A percentile compares a stretch with the other conserved stretches of the same genome.
phyloP scores from a whole-genome alignment of 495 filamentous ascomycete species.

The Neurospora africana region DNA sequence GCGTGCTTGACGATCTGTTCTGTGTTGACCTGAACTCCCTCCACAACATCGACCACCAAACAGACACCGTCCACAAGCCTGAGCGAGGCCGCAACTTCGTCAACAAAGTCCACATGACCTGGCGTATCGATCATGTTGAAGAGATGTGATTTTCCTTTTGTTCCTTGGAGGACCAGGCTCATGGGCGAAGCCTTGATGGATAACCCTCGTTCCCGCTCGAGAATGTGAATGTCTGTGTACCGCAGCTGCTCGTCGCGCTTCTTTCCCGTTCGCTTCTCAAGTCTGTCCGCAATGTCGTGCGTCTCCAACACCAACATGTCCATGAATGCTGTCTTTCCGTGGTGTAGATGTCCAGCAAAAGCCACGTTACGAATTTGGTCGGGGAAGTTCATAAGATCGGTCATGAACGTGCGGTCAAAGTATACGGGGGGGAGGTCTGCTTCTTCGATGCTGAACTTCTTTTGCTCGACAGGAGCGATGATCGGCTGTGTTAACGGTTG shows the following conservation, averaged over 20 bases:
- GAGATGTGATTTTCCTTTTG: constrained; percentile 89
- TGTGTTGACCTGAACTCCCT: constrained; percentile 92
- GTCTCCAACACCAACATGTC: constrained; percentile 96
- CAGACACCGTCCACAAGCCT: constrained; percentile 87
- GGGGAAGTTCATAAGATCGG: constrained; percentile 91
- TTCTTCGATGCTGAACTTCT: constrained; percentile 93
- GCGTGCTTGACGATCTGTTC: constrained; percentile 96
- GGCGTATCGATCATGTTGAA: constrained; percentile 94
- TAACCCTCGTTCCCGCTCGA: constrained; percentile 84
- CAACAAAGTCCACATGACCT: constrained; percentile 95
- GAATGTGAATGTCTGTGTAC: constrained; percentile 83
- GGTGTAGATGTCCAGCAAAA: constrained; percentile 84
- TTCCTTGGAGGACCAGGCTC: constrained; percentile 80
- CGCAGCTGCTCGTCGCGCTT: constrained; percentile 82
- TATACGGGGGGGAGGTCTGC: constrained; percentile 77
- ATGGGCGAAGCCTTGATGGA: constrained; percentile 92
- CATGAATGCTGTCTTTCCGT: constrained; percentile 97
- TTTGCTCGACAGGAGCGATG: constrained; percentile 82
- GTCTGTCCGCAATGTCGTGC: constrained; percentile 67
- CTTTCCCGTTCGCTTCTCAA: constrained; percentile 70
- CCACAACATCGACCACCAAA: constrained; percentile 92
- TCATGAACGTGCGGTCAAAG: constrained; percentile 82
- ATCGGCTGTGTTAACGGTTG: constrained; percentile 88
- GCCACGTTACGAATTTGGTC: constrained; percentile 90
- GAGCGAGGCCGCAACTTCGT: constrained; percentile 83